Conservation (phyloP, 2,329 filamentous ascomycete genomes). For the Teratosphaeria viscida region DNA sequence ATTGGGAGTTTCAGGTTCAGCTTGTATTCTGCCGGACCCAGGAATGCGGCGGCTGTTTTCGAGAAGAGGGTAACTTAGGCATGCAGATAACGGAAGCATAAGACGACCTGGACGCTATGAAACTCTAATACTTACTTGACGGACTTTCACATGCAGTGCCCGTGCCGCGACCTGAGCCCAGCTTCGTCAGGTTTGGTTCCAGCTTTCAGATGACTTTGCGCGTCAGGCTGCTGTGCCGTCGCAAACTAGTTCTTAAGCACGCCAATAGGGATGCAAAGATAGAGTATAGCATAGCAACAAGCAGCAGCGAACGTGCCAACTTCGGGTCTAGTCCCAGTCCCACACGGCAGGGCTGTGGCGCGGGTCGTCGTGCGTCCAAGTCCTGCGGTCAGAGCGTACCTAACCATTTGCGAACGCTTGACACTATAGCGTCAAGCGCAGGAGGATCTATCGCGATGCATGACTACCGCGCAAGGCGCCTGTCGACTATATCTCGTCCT, state of each 20-base stretch:
- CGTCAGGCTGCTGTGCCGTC: constrained; percentile 1
- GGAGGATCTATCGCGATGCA: constrained; percentile 12
- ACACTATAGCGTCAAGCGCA: constrained; percentile 13
- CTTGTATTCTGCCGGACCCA: constrained; percentile 9
- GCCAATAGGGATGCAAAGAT: neutral
- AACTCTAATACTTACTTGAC: constrained; percentile 12
- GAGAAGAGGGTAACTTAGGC: neutral
- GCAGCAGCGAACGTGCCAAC: constrained; percentile 11
- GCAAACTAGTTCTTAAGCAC: constrained; percentile 10
- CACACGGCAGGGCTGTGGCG: constrained; percentile 23
- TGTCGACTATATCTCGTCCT: constrained; percentile 13
- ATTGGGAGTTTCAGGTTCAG: constrained; percentile 12
- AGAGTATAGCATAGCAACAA: constrained; percentile 5
- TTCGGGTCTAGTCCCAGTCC: constrained; percentile 15
- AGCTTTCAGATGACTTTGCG: neutral
- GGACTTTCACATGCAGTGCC: neutral
- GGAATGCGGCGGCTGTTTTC: constrained; percentile 15
- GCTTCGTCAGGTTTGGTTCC: neutral
- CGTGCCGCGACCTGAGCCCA: neutral
- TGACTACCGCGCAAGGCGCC: constrained; percentile 8
- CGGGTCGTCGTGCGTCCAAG: constrained; percentile 17
- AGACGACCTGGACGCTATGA: constrained; percentile 1
- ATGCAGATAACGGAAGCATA: constrained; percentile 15
- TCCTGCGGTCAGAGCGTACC: constrained; percentile 12
- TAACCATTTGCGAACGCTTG: constrained; percentile 21